Evolutionary conservation across 305 asterid species (phyloP).

Genomic region (Fraxinus nigra): DNA sequence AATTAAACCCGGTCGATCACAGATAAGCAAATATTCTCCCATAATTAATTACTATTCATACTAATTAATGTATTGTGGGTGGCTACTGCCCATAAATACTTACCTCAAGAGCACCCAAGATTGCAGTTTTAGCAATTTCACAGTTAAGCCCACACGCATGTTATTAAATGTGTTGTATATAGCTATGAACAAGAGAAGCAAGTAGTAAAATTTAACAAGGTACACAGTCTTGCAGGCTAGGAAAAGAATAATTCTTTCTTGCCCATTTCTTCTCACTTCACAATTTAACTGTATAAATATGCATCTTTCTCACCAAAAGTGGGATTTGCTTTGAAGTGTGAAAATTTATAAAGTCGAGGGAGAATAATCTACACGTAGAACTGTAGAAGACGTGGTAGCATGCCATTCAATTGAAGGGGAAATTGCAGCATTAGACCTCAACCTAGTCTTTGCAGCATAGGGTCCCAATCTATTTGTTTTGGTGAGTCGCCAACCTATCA

Average conservation of each 20-base stretch:
- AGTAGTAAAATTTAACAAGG: background rate
- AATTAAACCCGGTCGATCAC: background rate
- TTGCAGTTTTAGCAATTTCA: slow-evolving; percentile 12
- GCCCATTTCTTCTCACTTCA: slow-evolving; percentile 20
- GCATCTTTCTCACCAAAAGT: slow-evolving; percentile 21
- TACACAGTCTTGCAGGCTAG: slow-evolving; percentile 35
- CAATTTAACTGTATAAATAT: slow-evolving; percentile 5
- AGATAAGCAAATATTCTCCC: background rate
- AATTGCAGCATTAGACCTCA: background rate
- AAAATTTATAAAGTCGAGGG: background rate
- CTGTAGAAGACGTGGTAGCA: background rate
- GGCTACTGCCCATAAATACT: slow-evolving; percentile 16
- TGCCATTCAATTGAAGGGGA: background rate
- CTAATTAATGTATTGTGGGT: slow-evolving; percentile 16
- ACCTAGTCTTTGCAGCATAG: background rate
- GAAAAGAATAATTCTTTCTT: slow-evolving; percentile 40
- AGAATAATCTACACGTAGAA: background rate
- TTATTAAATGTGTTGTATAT: background rate
- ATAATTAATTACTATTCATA: slow-evolving; percentile 18
- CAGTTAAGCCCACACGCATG: background rate
- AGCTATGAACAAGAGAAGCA: slow-evolving; percentile 7
- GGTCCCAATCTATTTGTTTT: background rate
- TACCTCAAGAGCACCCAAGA: slow-evolving; percentile 18
- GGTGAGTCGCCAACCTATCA: background rate
- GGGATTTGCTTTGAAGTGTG: slow-evolving; percentile 12